Evolutionary conservation across 108 stramenopile genomes (phyloP).

Genomic region (Seminavis robusta): DNA sequence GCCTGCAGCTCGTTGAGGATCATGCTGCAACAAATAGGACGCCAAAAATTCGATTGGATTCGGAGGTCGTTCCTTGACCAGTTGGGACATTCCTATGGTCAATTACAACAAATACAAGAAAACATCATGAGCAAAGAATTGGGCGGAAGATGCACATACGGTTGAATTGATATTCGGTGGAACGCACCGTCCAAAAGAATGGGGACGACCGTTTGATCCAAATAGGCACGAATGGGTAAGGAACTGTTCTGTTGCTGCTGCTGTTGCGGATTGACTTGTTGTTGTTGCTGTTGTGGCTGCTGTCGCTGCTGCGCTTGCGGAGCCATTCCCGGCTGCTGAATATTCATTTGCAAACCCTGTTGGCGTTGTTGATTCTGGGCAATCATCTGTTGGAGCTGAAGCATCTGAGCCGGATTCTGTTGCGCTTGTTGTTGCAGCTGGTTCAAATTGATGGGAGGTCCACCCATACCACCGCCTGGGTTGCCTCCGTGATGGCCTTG

Average conservation of each 20-base stretch:
- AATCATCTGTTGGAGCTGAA: not conserved
- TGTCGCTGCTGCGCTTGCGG: constrained; percentile 2
- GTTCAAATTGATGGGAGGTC: no score
- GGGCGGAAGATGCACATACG: not conserved
- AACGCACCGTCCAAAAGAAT: constrained; percentile 90
- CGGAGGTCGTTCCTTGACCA: constrained; percentile 96
- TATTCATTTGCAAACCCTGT: not conserved
- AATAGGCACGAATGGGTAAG: constrained; percentile 98
- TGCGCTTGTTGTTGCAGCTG: not conserved
- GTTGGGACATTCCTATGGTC: constrained; percentile 86
- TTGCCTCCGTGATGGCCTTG: no score
- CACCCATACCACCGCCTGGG: no score
- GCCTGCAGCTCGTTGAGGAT: constrained; percentile 73
- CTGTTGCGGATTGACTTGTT: constrained; percentile 32
- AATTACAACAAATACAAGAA: not conserved
- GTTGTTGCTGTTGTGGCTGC: constrained; percentile 15
- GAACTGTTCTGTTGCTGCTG: no score
- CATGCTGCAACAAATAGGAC: constrained; percentile 90
- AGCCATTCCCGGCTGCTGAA: no score
- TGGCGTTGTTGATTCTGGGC: not conserved
- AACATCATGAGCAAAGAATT: not conserved
- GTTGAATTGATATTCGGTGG: not conserved
- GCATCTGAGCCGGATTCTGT: not conserved
- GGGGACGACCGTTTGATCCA: constrained; percentile 99
- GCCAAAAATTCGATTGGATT: constrained; percentile 99